phyloP scores from a whole-genome alignment of 208 protist species.

The Leishmania martiniquensis region DNA sequence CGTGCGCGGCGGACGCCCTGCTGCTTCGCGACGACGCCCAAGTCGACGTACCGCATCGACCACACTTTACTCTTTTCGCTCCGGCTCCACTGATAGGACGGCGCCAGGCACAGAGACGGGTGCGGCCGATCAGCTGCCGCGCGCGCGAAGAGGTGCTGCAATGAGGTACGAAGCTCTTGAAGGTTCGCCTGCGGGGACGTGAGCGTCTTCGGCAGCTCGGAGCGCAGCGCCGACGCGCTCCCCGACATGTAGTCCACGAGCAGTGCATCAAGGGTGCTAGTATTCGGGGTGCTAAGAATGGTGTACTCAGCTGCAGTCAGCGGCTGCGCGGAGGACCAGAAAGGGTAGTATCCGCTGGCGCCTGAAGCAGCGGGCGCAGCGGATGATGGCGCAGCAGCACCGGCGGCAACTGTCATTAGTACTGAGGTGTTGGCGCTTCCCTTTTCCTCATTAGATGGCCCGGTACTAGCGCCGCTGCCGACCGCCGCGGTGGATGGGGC shows the following conservation, averaged over 20 bases:
- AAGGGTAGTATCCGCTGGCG: constrained; percentile 14
- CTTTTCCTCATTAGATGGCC: background rate
- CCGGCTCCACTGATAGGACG: constrained; percentile 79
- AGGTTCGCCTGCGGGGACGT: background rate
- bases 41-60: constrained; percentile 81
- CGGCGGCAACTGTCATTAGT: background rate
- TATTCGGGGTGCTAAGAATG: constrained; percentile 55
- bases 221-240: constrained; percentile 24
- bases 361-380: background rate
- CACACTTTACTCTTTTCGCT: constrained; percentile 64
- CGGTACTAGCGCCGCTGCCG: too few species aligned
- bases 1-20: constrained; percentile 53
- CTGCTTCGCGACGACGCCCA: constrained; percentile 42
- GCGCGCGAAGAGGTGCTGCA: constrained; percentile 22
- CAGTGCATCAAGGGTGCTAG: constrained; percentile 37
- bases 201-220: constrained; percentile 6
- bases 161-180: background rate
- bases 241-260: constrained; percentile 60
- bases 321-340: constrained; percentile 42
- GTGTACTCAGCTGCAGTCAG: constrained; percentile 86
- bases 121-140: constrained; percentile 44
- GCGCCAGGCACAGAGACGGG: constrained; percentile 63
- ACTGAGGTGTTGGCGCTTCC: background rate
- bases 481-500: background rate
- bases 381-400: background rate